Conservation (phyloP, 441 rosid genomes). For the Pelargonium cotyledonis region DNA sequence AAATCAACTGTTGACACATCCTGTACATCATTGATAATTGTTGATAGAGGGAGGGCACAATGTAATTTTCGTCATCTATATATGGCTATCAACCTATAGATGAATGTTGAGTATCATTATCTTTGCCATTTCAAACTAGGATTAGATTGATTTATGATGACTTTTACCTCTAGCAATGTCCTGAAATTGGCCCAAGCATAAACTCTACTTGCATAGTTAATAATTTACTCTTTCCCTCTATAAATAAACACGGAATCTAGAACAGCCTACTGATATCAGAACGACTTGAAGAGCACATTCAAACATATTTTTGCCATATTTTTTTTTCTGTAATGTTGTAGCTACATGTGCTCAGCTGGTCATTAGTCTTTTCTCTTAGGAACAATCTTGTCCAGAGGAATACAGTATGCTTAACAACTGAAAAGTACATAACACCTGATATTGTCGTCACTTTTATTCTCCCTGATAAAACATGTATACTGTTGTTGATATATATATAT, state of each 20-base stretch:
- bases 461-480: not conserved
- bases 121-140: not conserved
- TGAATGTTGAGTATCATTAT: not conserved
- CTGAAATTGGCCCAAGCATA: not conserved
- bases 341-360: not conserved
- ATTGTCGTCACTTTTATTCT: not conserved
- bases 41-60: not conserved
- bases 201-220: not conserved
- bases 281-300: too few species aligned
- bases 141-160: not conserved
- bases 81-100: not conserved
- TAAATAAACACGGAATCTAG: not conserved
- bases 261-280: not conserved
- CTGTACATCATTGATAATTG: not conserved
- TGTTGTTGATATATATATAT: not conserved
- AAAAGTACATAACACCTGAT: not conserved
- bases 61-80: not conserved
- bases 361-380: not conserved
- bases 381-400: not conserved
- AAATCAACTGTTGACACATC: too few species aligned
- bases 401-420: not conserved
- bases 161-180: not conserved
- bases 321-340: too few species aligned
- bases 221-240: not conserved
- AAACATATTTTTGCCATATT: too few species aligned